These are phyloP conservation scores for Apiotrichum veenhuisii DNA, from an alignment of 1,284 basidiomycete species.

Conservation along the genomic window DNA sequence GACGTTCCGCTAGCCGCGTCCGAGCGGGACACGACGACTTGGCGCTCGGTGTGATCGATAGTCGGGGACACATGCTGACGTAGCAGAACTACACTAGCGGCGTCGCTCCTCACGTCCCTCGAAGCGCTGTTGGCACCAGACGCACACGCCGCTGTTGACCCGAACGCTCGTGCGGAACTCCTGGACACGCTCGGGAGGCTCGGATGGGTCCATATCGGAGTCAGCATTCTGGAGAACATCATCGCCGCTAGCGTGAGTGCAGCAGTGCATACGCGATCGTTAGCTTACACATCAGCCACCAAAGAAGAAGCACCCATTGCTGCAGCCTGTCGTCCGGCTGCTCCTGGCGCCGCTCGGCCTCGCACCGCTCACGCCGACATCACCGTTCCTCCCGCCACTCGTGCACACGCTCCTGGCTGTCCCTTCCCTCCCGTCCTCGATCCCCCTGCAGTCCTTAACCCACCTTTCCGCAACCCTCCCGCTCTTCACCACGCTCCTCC, in stretches of 20 bases:
- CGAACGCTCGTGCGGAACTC: conserved; percentile 11
- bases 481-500: conserved; percentile 39
- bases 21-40: too few species aligned
- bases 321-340: conserved; percentile 34
- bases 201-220: conserved; percentile 36
- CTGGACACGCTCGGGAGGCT: conserved; percentile 14
- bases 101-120: conserved; percentile 13
- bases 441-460: conserved; percentile 44
- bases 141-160: conserved; percentile 11
- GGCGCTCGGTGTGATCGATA: too few species aligned
- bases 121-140: conserved; percentile 21
- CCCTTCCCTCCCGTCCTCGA: conserved; percentile 39
- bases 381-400: conserved; percentile 28
- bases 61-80: too few species aligned
- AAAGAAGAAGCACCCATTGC: conserved; percentile 43
- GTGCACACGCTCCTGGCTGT: conserved; percentile 40
- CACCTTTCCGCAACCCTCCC: conserved; percentile 39
- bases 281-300: conserved; percentile 14
- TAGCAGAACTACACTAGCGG: conserved; percentile 17
- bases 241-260: conserved; percentile 31
- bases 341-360: conserved; percentile 35
- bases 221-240: conserved; percentile 26
- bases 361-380: conserved; percentile 2
- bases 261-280: not conserved
- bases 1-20: not conserved